Evolutionary conservation across 2,329 filamentous ascomycete species (phyloP), one percentile per base, ranked within the genome.

Genomic region (Ophiostoma sp.): DNA sequence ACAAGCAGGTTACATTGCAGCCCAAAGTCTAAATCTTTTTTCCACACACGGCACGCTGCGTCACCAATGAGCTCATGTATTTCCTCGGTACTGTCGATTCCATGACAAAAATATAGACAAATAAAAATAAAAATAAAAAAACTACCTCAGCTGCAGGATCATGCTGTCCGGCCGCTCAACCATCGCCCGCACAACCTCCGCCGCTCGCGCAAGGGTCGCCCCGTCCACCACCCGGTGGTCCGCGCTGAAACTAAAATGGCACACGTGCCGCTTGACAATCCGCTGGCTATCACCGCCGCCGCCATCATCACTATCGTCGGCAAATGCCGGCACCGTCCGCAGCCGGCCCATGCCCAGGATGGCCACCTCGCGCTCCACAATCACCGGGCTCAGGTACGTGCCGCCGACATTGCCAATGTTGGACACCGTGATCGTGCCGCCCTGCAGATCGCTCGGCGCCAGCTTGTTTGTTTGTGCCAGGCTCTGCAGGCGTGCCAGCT

Each of bases 331-430:
- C 41, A 97, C 86, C 1, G 87, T 86, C 75, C 89, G 90, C 78
- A 93, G 88, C 74, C 91, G 88, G 5, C 95, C 95, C 39, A 99
- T 84, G 13, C 94, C 95, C 36, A 99, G 80, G 77, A 99, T 99
- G 10, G 92, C 93, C 11, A 98, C 91, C 80, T 98, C 94, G 60
- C 87, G 90, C 73, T 93, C 90, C 66, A 97, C 92, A 75, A 99
- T 92, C 67, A 99, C 91, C 1, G 95, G 95, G 39, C 90, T 89
- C 66, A 98, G 89, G 75, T 96, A 96, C 0, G 92, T 95, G 36
- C 95, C 95, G 69, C 95, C 95, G 65, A 99, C 93, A 75, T 89
- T 96, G 65, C 95, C 95, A 75, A 99, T 97, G 78, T 99, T 99
- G 75, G 93, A 97, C 67, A 99, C 88, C 0, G 95, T 97, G 76